phyloP scores from a whole-genome alignment of 306 rosid genomes.

The Trifolium dubium region DNA sequence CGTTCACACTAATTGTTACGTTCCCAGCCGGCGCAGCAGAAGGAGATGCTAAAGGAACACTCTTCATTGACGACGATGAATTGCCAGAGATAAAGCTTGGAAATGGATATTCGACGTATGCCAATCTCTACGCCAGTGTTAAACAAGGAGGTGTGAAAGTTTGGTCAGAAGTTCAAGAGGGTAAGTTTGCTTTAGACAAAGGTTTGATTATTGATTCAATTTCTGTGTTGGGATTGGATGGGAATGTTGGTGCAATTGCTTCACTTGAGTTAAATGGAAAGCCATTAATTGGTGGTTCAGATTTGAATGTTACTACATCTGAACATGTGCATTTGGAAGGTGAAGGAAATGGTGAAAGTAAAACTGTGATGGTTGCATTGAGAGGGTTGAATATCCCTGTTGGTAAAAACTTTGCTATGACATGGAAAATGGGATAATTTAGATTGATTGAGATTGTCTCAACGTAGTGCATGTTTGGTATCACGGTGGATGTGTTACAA shows the following conservation, averaged over 20 bases:
- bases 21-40: slow-evolving; percentile 71
- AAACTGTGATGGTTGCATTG: slow-evolving; percentile 67
- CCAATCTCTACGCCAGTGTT: slow-evolving; percentile 67
- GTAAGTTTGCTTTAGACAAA: slow-evolving; percentile 77
- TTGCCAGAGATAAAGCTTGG: slow-evolving; percentile 82
- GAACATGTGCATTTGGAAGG: slow-evolving; percentile 53
- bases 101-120: slow-evolving; percentile 70
- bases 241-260: slow-evolving; percentile 51
- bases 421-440: slow-evolving; percentile 80
- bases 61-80: slow-evolving; percentile 81
- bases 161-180: slow-evolving; percentile 89
- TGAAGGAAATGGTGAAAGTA: slow-evolving; percentile 51
- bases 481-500: no score
- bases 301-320: slow-evolving; percentile 45
- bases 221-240: slow-evolving; percentile 71
- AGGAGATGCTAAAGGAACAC: slow-evolving; percentile 80
- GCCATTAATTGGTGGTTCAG: slow-evolving; percentile 40
- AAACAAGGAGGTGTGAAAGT: slow-evolving; percentile 68
- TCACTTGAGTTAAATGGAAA: slow-evolving; percentile 65
- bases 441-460: slow-evolving; percentile 30
- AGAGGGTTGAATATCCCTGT: slow-evolving; percentile 70
- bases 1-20: slow-evolving; percentile 68
- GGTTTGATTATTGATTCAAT: slow-evolving; percentile 76
- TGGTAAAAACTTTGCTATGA: slow-evolving; percentile 78
- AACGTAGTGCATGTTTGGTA: background rate